phyloP scores from a whole-genome alignment of 2,329 filamentous ascomycete species.

The Didymella pinodella region DNA sequence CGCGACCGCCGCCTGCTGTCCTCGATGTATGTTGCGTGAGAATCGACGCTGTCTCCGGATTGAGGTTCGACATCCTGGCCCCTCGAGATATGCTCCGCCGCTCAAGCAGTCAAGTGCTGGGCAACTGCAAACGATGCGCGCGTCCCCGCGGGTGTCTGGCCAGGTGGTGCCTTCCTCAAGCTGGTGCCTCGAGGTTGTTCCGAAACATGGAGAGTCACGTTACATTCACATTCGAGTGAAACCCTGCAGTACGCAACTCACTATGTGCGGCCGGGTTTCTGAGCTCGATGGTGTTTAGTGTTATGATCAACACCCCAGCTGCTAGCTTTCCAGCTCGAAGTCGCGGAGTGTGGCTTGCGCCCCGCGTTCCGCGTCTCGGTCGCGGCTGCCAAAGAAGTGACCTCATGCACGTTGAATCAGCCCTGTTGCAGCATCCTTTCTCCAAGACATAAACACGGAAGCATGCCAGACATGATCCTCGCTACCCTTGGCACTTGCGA shows the following conservation, averaged over 20 bases:
- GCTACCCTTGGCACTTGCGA: conserved; percentile 32
- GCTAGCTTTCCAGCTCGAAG: conserved; percentile 14
- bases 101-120: conserved; percentile 1
- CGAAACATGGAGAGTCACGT: conserved; percentile 19
- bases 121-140: conserved; percentile 16
- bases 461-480: conserved; percentile 11
- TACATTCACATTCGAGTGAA: conserved; percentile 5
- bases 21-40: conserved; percentile 53
- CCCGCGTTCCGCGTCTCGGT: conserved; percentile 18
- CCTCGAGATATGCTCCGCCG: background rate
- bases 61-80: conserved; percentile 41
- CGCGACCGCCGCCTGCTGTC: conserved; percentile 60
- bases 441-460: conserved; percentile 14
- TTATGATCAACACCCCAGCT: conserved; percentile 2
- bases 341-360: conserved; percentile 20
- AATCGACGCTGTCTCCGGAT: conserved; percentile 54
- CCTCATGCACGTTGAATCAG: conserved; percentile 12
- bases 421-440: conserved; percentile 2
- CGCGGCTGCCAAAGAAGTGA: conserved; percentile 20
- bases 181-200: conserved; percentile 26
- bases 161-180: conserved; percentile 24
- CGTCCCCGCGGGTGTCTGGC: conserved; percentile 24
- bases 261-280: background rate
- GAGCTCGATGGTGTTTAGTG: background rate
- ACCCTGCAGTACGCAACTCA: background rate